Percentiles rank a stretch among this genome's conserved stretches.
Conservation (phyloP, 1,284 basidiomycete species). For the Pseudomicrostroma phylloplanum region DNA sequence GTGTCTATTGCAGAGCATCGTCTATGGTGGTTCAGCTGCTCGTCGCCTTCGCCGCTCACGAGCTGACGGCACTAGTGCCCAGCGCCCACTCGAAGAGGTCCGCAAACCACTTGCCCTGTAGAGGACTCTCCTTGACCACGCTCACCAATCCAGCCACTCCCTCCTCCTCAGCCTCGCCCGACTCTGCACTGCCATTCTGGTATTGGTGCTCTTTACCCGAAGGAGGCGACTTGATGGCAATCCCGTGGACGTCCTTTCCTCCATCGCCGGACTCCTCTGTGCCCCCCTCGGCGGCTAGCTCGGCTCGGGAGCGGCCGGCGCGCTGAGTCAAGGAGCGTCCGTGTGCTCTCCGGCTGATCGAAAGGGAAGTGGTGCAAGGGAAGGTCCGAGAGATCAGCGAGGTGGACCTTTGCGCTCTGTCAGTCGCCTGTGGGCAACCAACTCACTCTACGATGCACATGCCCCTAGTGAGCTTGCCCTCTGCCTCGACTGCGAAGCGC, state of each 20-base stretch:
- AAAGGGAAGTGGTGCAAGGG: neutral
- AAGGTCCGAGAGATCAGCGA: neutral
- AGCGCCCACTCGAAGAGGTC: neutral
- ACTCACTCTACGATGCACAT: conserved; percentile 37
- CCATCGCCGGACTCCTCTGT: neutral
- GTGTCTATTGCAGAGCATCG: too few relatives aligned
- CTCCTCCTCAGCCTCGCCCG: neutral
- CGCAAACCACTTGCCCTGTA: neutral
- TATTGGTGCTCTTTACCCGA: too few relatives aligned
- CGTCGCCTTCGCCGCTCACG: too few relatives aligned
- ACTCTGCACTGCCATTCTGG: neutral
- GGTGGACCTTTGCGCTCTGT: neutral
- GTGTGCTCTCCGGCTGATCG: neutral
- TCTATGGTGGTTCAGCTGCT: too few relatives aligned
- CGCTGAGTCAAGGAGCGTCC: neutral
- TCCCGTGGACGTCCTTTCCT: neutral
- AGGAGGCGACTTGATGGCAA: too few relatives aligned
- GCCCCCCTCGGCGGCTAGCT: neutral
- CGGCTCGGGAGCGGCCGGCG: neutral
- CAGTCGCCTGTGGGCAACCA: too few relatives aligned
- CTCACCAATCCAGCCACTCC: neutral
- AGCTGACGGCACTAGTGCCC: neutral
- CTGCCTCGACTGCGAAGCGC: conserved; percentile 38
- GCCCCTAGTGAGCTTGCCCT: conserved; percentile 38
- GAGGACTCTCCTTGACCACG: conserved; percentile 3